A percentile compares a stretch with the other conserved stretches of the same genome.
These are phyloP conservation scores for Actinidia arguta DNA, from an alignment of 179 eudicot species.

Conservation along the genomic window DNA sequence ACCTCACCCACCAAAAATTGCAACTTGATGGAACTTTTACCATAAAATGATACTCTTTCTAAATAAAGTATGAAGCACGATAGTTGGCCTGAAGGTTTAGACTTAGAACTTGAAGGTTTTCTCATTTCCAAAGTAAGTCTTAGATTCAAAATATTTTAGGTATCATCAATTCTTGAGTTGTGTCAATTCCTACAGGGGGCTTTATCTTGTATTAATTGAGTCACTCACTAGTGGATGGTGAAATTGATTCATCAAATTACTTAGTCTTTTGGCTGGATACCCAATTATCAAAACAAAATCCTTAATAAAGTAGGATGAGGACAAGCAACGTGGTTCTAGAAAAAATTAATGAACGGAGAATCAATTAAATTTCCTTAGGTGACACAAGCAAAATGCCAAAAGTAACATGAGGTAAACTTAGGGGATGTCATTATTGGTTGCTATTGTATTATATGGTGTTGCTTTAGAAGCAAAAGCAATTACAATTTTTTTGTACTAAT, in stretches of 20 bases:
- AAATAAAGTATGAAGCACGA: too few relatives aligned
- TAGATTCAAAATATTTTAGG: too few relatives aligned
- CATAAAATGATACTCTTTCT: neutral
- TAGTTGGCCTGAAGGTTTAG: too few relatives aligned
- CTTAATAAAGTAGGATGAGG: neutral
- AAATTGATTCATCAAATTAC: too few relatives aligned
- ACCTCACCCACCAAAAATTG: conserved; percentile 2
- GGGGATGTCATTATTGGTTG: neutral
- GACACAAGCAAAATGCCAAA: conserved; percentile 8
- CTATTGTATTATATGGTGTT: neutral
- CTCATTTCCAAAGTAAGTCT: too few relatives aligned
- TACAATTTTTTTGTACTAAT: neutral
- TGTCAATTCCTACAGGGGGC: too few relatives aligned
- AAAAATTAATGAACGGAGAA: neutral
- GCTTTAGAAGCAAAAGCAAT: conserved; percentile 21
- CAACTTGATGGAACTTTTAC: neutral
- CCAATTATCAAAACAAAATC: too few relatives aligned
- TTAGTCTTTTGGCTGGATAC: too few relatives aligned
- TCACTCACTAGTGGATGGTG: too few relatives aligned
- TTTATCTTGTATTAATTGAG: too few relatives aligned
- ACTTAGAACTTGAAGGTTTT: too few relatives aligned
- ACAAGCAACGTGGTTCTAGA: neutral
- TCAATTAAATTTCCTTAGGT: neutral
- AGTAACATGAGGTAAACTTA: neutral
- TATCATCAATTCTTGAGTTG: too few relatives aligned